Conservation (phyloP, 148 eudicot genomes). For the Rhododendron ferrugineum region DNA sequence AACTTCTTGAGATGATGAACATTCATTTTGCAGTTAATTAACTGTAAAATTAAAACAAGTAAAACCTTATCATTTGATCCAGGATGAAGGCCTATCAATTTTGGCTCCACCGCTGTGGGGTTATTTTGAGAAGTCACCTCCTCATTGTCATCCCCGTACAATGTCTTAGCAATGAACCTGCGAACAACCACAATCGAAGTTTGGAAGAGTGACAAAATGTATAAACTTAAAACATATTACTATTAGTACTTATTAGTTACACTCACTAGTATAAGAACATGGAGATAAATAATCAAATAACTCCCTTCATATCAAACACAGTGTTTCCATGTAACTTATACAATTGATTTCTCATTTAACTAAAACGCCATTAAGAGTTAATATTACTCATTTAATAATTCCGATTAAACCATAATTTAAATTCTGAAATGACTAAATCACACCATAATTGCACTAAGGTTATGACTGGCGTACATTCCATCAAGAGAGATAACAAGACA, state of each 20-base stretch:
- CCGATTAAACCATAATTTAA: not conserved
- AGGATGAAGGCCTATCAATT: conserved; percentile 81
- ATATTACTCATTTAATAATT: not conserved
- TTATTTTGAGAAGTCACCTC: conserved; percentile 40
- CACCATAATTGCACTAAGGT: not conserved
- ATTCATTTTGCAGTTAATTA: not conserved
- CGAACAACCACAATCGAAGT: conserved; percentile 12
- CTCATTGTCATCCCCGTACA: conserved; percentile 80
- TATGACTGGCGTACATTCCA: not conserved
- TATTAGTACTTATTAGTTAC: not conserved
- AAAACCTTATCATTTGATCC: conserved; percentile 72
- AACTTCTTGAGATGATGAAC: not conserved
- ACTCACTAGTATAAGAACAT: not conserved
- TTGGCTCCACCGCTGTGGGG: conserved; percentile 61
- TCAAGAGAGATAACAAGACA: not conserved
- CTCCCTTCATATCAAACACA: not conserved
- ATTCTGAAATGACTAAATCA: not conserved
- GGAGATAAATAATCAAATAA: not conserved
- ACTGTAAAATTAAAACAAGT: not conserved
- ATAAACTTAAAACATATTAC: not conserved
- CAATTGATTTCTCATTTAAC: not conserved
- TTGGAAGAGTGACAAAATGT: not conserved
- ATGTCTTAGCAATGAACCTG: conserved; percentile 89
- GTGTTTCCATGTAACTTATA: not conserved
- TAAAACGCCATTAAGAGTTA: not conserved